Evolutionary conservation across 179 eudicot species (phyloP), one percentile per base, ranked within the genome.

Genomic region (Actinidia polygama): DNA sequence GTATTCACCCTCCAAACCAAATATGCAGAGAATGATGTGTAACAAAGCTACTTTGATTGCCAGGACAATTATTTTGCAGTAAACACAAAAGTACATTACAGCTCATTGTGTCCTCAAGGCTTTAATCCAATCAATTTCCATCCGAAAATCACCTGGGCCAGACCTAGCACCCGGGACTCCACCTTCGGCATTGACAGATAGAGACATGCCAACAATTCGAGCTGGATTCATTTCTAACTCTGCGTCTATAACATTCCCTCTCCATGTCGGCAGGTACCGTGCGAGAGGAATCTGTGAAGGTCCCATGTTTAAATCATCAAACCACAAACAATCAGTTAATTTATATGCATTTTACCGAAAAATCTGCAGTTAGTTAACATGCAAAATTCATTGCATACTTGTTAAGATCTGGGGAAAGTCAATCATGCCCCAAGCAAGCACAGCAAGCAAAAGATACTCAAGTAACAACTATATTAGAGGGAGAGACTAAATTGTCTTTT

Each of bases 61-160:
- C 50, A 36, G 14, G 57, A 62, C 75, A 82, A 81, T 57, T 67
- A 82, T 47, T 79, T 55, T 18, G 15, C 16, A 40, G 63, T 49
- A 40, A 21, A 44, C 21, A 75, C 75, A 79, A 58, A 24, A 44
- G 19, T 36, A 30, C 59, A 2, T 78, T 15, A 63, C 72, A 76
- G 75, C 88, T 81, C 72, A 87, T 21, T 84, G 86, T n/a, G 85
- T 87, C 83, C 99, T 89, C 84, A 93, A 80, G 40, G 98, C 98
- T 88, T 95, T 96, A 57, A 96, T 93, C 97, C 98, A 96, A 87
- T 96, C 98, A 71, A 96, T 86, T 81, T 96, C 99, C 81, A 96
- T 81, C 74, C 82, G 89, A 78, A 96, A 96, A 86, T 93, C 96
- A 83, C 98, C 99, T 4, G 94, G 92, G 47, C 99, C 99, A 49